These are phyloP conservation scores for Annulohypoxylon nitens DNA, from an alignment of 495 filamentous ascomycete species.

Conservation along the genomic window DNA sequence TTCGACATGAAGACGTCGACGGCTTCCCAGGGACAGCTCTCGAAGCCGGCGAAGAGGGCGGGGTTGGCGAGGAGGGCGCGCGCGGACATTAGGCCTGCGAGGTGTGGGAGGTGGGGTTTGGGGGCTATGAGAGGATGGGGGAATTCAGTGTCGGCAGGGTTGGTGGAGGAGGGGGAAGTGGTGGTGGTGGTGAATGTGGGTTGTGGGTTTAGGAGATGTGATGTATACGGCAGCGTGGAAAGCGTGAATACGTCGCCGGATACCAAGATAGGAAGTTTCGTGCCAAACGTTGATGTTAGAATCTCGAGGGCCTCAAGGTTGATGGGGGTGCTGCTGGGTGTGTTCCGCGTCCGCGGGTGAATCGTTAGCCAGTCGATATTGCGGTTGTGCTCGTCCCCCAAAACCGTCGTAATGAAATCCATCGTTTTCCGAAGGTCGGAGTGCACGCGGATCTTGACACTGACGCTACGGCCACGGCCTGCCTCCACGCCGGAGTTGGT, in stretches of 20 bases:
- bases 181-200: slow-evolving; percentile 45
- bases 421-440: slow-evolving; percentile 67
- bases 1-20: slow-evolving; percentile 70
- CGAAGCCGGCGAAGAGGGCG: slow-evolving; percentile 68
- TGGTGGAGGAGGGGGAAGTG: slow-evolving; percentile 39
- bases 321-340: slow-evolving; percentile 68
- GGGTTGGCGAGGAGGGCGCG: slow-evolving; percentile 73
- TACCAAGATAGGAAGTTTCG: slow-evolving; percentile 66
- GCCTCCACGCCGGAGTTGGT: slow-evolving; percentile 14
- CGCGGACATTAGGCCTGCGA: slow-evolving; percentile 72
- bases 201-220: slow-evolving; percentile 48
- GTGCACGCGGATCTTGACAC: slow-evolving; percentile 76
- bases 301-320: slow-evolving; percentile 70
- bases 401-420: slow-evolving; percentile 64
- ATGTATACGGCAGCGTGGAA: slow-evolving; percentile 58
- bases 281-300: slow-evolving; percentile 61
- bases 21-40: slow-evolving; percentile 69
- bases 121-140: not conserved
- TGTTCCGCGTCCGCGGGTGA: slow-evolving; percentile 69
- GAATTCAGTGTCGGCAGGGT: slow-evolving; percentile 36
- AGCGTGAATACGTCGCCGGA: slow-evolving; percentile 74
- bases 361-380: slow-evolving; percentile 73
- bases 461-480: slow-evolving; percentile 60
- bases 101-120: slow-evolving; percentile 51
- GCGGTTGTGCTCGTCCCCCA: slow-evolving; percentile 58